Base-by-base conservation (phyloP, 1,284 basidiomycete genomes). In the Apiotrichum sp. region DNA sequence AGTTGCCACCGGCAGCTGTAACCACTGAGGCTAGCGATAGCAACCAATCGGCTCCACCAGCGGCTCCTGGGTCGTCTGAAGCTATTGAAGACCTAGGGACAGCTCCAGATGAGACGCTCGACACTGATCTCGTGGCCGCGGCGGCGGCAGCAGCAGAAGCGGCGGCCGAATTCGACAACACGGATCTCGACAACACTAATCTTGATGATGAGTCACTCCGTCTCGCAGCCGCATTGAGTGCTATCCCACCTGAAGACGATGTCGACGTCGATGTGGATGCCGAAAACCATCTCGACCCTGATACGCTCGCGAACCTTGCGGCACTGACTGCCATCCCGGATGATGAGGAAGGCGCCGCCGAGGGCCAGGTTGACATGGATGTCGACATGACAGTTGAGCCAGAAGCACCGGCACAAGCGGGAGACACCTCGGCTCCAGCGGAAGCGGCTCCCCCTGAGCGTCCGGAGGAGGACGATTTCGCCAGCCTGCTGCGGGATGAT, bases 231-330 rank as follows among this genome's bases (percentile, higher is more conserved):
- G 59, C 59, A 4, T 45, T 61, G 14, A 52, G 53, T 33, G 43
- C 22, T 35, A 42, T 61, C 22, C 52, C 59, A 11, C 50, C 59
- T 2, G 53, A 43, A 7, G 56, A 56, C 50, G 47, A 49, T 34
- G 13, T 11, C 31, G 44, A 46, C 3, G 35, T 46, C 6, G 22
- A 22, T 22, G 22, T 22, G 22, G 22, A 22, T 22, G 41, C 14
- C 22, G 36, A 38, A 2, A 42, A 43, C 41, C 46, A 47, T 16
- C 29, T 47, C 32, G 72, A 74, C 52, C 70, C 70, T 1, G 68
- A 62, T 16, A 74, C 68, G 38, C 60, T 74, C 5, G 72, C 70
- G 8, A 71, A 73, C 55, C 64, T 74, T 36, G 72, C 71, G 29
- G 72, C 71, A 0, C 52, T 74, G n/a, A 71, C 69, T 6, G 53